Evolutionary conservation across 78 protist species (phyloP), one percentile per base, ranked within the genome.

Genomic region (Carpediemonas membranifera): DNA sequence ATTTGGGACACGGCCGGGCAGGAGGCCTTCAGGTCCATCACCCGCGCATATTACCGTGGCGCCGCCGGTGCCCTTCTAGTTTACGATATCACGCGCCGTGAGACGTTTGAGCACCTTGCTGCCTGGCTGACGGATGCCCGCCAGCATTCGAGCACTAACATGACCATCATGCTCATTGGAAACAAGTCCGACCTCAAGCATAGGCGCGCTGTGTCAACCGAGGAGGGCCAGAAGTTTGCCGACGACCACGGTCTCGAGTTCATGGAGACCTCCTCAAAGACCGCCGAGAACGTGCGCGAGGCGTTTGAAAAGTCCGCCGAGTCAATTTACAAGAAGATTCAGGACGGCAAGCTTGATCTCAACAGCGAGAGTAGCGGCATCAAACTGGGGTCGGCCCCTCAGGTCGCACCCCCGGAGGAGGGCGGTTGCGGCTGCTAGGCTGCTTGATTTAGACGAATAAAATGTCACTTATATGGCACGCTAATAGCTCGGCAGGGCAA

Each of bases 221-320:
- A 90, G 78, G 97, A 93, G 69, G 98, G 96, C 52, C 81, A 63
- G 54, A 51, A 18, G 50, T 93, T 91, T 70, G 98, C 98, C 15
- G 25, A 74, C 3, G 90, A 92, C 33, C 77, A 90, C 63, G 91
- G 91, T 2, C 74, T 94, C 28, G 39, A 87, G 19, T 94, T 88
- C 82, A 59, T 92, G 33, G 98, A 94, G 57, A 94, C 98, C 0
- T 86, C 93, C 2, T 96, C 98, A 3, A 94, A 94, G 73, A 89
- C 90, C 13, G 95, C 94, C 1, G 73, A 71, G 35, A 85, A 87
- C 65, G 98, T 93, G 47, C 47, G 9, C 37, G 87, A 82, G 34
- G 79, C 80, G 24, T 82, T 82, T 65, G 60, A 77, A 37, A 65
- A 68, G 36, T 77, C 87, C 19, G 87, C 87, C 7, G 68, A 61